Percentiles rank a stretch among this genome's conserved stretches.
Conservation (phyloP, 306 rosid species). For the Cajanus cajan region DNA sequence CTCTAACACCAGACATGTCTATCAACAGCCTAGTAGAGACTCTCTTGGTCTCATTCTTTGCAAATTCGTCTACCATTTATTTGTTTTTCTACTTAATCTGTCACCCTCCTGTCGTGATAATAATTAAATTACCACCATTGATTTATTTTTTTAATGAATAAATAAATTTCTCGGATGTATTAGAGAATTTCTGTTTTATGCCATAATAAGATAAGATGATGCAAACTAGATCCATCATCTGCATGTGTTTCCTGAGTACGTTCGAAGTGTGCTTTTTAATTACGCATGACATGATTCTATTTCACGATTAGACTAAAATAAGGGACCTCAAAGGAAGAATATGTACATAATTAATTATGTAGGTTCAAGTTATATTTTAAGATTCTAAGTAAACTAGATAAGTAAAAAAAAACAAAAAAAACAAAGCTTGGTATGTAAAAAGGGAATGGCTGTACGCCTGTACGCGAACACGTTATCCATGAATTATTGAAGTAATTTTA, state of each 20-base stretch:
- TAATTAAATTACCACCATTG: not conserved
- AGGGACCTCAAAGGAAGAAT: not conserved
- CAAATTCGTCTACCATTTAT: slow-evolving; percentile 13
- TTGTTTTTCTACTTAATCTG: not conserved
- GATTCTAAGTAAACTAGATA: not conserved
- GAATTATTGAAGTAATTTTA: not conserved
- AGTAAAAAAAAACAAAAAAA: not conserved
- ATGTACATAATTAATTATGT: not conserved
- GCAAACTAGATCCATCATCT: too few species aligned
- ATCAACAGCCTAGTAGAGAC: not conserved
- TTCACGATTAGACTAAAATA: not conserved
- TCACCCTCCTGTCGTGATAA: slow-evolving; percentile 3
- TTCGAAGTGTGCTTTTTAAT: not conserved
- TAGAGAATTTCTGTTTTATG: not conserved
- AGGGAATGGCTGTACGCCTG: not conserved
- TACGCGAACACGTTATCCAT: not conserved
- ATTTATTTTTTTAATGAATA: slow-evolving; percentile 28
- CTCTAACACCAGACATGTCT: not conserved
- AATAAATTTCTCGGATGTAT: not conserved
- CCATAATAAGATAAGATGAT: too few species aligned
- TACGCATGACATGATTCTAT: not conserved
- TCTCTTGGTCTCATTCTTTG: slow-evolving; percentile 42
- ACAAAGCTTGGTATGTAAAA: not conserved
- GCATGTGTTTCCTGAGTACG: too few species aligned
- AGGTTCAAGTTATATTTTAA: not conserved